Evolutionary conservation across 2,329 filamentous ascomycete species (phyloP).

Genomic region (Akanthomyces muscarius): DNA sequence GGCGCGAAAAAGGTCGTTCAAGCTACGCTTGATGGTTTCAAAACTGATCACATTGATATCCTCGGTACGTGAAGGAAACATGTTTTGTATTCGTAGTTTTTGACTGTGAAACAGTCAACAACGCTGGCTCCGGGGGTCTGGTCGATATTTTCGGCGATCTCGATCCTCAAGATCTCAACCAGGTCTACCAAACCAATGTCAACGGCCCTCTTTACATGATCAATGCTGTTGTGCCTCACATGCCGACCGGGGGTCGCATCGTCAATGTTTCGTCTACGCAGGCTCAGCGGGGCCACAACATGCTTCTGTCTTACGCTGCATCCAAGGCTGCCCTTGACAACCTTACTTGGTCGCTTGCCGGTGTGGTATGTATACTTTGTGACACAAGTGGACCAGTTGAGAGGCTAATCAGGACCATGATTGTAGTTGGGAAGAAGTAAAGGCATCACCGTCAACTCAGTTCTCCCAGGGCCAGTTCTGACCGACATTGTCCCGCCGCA

Average conservation of each 20-base stretch:
- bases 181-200: slow-evolving; percentile 32
- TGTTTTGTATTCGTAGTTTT: not conserved
- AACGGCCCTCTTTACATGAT: slow-evolving; percentile 32
- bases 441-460: slow-evolving; percentile 41
- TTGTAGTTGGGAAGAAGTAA: slow-evolving; percentile 32
- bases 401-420: not conserved
- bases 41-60: slow-evolving; percentile 37
- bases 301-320: slow-evolving; percentile 21
- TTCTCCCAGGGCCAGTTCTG: slow-evolving; percentile 36
- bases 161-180: slow-evolving; percentile 26
- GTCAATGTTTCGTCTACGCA: slow-evolving; percentile 25
- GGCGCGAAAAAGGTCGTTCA: slow-evolving; percentile 31
- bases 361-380: slow-evolving; percentile 26
- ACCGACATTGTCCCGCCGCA: slow-evolving; percentile 31
- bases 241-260: slow-evolving; percentile 30
- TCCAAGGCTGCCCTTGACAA: slow-evolving; percentile 34
- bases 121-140: slow-evolving; percentile 29
- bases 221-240: slow-evolving; percentile 33
- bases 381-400: not conserved
- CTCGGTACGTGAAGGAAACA: slow-evolving; percentile 27
- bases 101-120: slow-evolving; percentile 31
- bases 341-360: slow-evolving; percentile 31
- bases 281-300: slow-evolving; percentile 19
- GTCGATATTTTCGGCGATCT: slow-evolving; percentile 22
- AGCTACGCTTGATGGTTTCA: slow-evolving; percentile 33